These are phyloP conservation scores for Pythium monospermum DNA, from an alignment of 352 stramenopile genomes.

Conservation along the genomic window DNA sequence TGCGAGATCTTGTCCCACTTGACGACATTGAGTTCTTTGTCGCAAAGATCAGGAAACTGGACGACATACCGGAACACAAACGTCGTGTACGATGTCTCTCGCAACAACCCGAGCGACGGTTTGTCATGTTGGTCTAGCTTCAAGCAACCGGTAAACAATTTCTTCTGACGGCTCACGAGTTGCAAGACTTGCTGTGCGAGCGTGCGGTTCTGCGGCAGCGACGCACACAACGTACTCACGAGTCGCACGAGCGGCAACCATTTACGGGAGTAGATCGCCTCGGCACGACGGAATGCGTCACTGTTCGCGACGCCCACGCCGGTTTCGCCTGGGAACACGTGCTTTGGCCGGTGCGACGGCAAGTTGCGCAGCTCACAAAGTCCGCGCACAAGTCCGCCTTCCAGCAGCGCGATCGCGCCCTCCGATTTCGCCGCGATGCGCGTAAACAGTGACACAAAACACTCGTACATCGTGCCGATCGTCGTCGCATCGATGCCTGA, in stretches of 20 bases:
- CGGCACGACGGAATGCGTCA: conserved; percentile 53
- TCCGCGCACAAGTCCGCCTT: conserved; percentile 67
- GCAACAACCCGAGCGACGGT: conserved; percentile 52
- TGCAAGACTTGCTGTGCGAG: conserved; percentile 52
- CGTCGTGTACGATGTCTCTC: conserved; percentile 69
- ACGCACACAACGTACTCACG: conserved; percentile 48
- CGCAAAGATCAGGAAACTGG: conserved; percentile 66
- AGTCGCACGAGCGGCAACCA: conserved; percentile 72
- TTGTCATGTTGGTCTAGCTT: conserved; percentile 47
- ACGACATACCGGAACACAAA: conserved; percentile 78
- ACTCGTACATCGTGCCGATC: conserved; percentile 79
- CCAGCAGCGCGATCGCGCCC: conserved; percentile 59
- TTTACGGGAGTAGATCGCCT: conserved; percentile 65
- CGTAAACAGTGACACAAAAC: conserved; percentile 75
- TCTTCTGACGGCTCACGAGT: conserved; percentile 61
- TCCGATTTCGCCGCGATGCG: conserved; percentile 55
- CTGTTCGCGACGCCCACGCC: conserved; percentile 10
- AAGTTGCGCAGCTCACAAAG: conserved; percentile 57
- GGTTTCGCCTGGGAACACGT: conserved; percentile 38
- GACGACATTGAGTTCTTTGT: conserved; percentile 42
- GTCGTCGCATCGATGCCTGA: conserved; percentile 54
- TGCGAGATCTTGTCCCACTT: conserved; percentile 83
- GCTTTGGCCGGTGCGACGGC: conserved; percentile 60
- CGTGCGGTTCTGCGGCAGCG: conserved; percentile 64
- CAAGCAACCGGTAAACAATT: conserved; percentile 59